These are phyloP conservation scores for Chlorella vulgaris DNA, from an alignment of 139 green algal species.

Conservation along the genomic window DNA sequence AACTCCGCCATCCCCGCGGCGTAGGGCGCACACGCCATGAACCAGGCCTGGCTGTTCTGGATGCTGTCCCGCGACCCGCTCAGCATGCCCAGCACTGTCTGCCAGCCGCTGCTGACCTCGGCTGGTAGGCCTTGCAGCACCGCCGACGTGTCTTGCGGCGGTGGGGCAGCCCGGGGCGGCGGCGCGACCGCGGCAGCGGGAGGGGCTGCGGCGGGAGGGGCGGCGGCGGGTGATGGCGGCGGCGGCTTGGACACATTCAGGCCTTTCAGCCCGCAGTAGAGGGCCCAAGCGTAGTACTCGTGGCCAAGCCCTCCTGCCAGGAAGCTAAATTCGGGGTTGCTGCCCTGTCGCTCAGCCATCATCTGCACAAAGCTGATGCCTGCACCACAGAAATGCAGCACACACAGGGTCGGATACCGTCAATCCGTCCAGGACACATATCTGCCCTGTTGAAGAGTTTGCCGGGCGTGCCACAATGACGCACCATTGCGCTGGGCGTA, in stretches of 20 bases:
- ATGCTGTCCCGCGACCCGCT: conserved; percentile 79
- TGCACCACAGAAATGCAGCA: too few relatives aligned
- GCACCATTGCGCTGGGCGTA: conserved; percentile 42
- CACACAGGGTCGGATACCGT: too few relatives aligned
- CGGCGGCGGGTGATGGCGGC: background rate
- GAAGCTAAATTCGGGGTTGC: conserved; percentile 52
- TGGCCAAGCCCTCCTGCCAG: conserved; percentile 42
- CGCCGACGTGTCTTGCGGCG: background rate
- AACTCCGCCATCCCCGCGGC: conserved; percentile 67
- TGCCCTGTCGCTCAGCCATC: conserved; percentile 31
- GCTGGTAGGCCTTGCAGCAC: conserved; percentile 8
- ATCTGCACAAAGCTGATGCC: conserved; percentile 48
- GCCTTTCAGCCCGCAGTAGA: conserved; percentile 20
- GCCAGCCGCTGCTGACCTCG: conserved; percentile 46
- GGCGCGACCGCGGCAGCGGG: background rate
- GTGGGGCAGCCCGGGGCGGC: background rate
- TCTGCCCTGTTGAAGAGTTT: too few relatives aligned
- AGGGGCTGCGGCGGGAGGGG: background rate
- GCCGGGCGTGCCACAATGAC: background rate
- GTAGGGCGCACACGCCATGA: conserved; percentile 75
- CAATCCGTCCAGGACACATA: too few relatives aligned
- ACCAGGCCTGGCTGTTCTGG: conserved; percentile 80
- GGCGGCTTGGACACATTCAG: conserved; percentile 14
- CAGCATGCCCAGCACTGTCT: conserved; percentile 47
- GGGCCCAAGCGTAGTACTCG: conserved; percentile 35